Evolutionary conservation across 768 basidiomycete species (phyloP).

Genomic region (Russula griseocarnosa): DNA sequence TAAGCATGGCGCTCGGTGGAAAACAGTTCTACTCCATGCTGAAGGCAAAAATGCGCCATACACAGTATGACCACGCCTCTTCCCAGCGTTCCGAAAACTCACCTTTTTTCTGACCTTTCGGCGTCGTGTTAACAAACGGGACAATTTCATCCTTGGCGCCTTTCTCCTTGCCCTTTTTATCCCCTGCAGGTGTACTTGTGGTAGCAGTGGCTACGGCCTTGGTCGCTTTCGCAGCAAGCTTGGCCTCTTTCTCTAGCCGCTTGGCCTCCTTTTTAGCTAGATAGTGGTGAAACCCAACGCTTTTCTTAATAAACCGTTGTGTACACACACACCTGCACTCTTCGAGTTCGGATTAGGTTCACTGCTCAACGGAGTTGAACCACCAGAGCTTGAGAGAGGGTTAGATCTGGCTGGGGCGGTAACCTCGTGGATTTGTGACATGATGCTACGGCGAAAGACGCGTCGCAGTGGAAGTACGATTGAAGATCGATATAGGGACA

Average conservation of each 20-base stretch:
- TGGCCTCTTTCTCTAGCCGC: constrained; percentile 72
- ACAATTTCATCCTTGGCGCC: constrained; percentile 65
- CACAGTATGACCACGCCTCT: background rate
- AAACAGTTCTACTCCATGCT: background rate
- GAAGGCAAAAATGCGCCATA: background rate
- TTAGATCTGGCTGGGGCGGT: constrained; percentile 9
- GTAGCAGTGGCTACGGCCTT: constrained; percentile 40
- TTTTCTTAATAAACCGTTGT: background rate
- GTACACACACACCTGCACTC: constrained; percentile 39
- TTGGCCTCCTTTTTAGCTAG: constrained; percentile 88
- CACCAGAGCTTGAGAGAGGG: constrained; percentile 20
- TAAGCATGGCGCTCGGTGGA: background rate
- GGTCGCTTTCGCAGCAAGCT: constrained; percentile 60
- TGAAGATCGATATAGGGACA: constrained; percentile 32
- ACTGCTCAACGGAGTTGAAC: constrained; percentile 7
- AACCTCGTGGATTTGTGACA: constrained; percentile 27
- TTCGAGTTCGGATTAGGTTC: constrained; percentile 36
- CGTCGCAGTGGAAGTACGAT: constrained; percentile 12
- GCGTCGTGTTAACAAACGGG: constrained; percentile 85
- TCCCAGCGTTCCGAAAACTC: constrained; percentile 20
- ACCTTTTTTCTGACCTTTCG: constrained; percentile 94
- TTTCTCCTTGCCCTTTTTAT: constrained; percentile 79
- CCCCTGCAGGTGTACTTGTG: constrained; percentile 40
- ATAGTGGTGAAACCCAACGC: background rate
- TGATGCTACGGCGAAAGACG: constrained; percentile 18